Evolutionary conservation across 306 rosid species (phyloP).

Genomic region (Fragaria nilgerrensis): DNA sequence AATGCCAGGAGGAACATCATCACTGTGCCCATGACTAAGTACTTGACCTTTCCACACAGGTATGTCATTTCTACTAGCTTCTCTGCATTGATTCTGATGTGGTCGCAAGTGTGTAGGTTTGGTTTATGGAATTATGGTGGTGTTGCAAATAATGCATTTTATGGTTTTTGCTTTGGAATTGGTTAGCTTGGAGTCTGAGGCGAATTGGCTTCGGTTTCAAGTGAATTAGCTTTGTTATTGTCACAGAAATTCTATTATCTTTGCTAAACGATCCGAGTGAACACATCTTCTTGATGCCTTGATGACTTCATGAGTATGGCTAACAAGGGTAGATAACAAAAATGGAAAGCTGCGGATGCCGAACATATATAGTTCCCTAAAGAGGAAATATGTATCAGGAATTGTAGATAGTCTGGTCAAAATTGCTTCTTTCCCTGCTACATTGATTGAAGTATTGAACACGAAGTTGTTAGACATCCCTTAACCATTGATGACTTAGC

Average conservation of each 20-base stretch:
- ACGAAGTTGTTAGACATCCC: not conserved
- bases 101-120: not conserved
- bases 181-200: not conserved
- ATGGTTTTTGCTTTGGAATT: not conserved
- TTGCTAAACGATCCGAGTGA: not conserved
- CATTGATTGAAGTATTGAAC: not conserved
- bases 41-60: constrained; percentile 76
- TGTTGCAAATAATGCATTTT: not conserved
- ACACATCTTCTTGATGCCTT: no score
- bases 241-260: not conserved
- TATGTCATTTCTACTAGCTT: constrained; percentile 14
- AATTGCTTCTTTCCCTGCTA: not conserved
- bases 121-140: not conserved
- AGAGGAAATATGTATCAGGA: not conserved
- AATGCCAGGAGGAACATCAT: constrained; percentile 71
- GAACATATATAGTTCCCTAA: not conserved
- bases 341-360: not conserved
- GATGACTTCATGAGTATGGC: no score
- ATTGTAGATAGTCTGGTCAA: not conserved
- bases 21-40: constrained; percentile 72
- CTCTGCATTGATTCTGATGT: not conserved
- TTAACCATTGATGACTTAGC: not conserved
- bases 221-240: not conserved
- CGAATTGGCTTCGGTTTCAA: not conserved
- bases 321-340: not conserved